Base-by-base conservation (phyloP, 176 grass and related monocot species). In the Cocos nucifera region DNA sequence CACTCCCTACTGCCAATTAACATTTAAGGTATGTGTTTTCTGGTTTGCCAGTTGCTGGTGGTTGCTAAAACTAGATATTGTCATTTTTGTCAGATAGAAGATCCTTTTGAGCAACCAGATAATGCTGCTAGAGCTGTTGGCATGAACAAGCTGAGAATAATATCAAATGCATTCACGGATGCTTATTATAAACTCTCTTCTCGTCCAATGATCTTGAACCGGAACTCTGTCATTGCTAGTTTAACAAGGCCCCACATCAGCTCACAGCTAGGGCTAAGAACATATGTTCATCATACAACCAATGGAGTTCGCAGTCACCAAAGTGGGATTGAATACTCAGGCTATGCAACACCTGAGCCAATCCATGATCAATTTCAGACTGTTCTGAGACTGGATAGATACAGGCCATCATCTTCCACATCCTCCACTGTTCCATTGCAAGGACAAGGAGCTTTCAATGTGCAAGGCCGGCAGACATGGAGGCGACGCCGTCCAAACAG, bases 41-140 rank as follows among this genome's bases (percentile, higher is more conserved):
- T 18, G n/a, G 21, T 56, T 56, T 56, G 21, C 54, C 54, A 0
- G 35, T 56, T 10, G 22, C 54, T 60, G 10, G 3, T 22, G 23
- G 22, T 27, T 26, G 17, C 27, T 5, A 4, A 25, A 4, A 19
- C 3, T 19, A 20, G 3, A n/a, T 28, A 10, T 4, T 18, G 53
- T 28, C n/a, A 18, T 12, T 5, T 51, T 19, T 51, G 4, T 27
- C 17, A 71, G 68, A 51, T 71, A 27, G 56, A 60, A 51, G 68
- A 71, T 60, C 68, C 68, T 21, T 71, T 71, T 19, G 68, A 71
- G 56, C 68, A 16, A 20, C 21, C 68, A 51, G 68, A 71, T 17
- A 71, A 71, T 60, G 68, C 68, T 20, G 68, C 68, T 6, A 59
- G 68, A 71, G 16, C 68, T 58, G 68, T 71, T 51, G 16, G 68